These are phyloP conservation scores for Ophiocordyceps camponoti-floridani DNA, from an alignment of 2,329 filamentous ascomycete species.

Conservation along the genomic window DNA sequence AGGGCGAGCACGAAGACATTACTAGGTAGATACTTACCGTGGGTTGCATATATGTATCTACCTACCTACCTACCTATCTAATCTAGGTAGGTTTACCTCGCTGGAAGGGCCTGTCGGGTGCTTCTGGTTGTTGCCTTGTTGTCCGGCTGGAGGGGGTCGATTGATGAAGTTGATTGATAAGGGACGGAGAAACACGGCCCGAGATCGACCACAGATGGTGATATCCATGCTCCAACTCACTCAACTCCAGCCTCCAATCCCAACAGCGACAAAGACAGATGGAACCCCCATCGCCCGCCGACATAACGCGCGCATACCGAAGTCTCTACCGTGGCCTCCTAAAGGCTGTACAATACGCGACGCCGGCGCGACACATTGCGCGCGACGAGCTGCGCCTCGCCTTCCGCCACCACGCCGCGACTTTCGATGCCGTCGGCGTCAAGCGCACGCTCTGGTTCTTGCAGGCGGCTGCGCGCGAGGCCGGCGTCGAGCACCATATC, in stretches of 20 bases:
- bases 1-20: too few relatives aligned
- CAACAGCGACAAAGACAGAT: not conserved
- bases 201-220: too few relatives aligned
- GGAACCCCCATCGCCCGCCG: not conserved
- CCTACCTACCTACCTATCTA: too few relatives aligned
- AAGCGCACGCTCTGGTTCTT: constrained; percentile 55
- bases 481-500: constrained; percentile 53
- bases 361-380: constrained; percentile 45
- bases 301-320: constrained; percentile 47
- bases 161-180: too few relatives aligned
- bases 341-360: constrained; percentile 54
- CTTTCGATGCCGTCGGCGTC: constrained; percentile 30
- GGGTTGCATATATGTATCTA: too few relatives aligned
- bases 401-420: constrained; percentile 30
- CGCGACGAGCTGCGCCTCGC: constrained; percentile 40
- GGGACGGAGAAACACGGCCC: too few relatives aligned
- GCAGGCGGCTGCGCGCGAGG: constrained; percentile 40
- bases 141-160: too few relatives aligned
- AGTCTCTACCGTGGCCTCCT: constrained; percentile 48
- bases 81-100: too few relatives aligned
- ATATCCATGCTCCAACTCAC: not conserved
- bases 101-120: too few relatives aligned
- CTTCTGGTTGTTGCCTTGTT: too few relatives aligned
- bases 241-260: not conserved
- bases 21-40: too few relatives aligned